These are phyloP conservation scores for Luffa acutangula DNA, from an alignment of 306 rosid genomes.

Conservation along the genomic window DNA sequence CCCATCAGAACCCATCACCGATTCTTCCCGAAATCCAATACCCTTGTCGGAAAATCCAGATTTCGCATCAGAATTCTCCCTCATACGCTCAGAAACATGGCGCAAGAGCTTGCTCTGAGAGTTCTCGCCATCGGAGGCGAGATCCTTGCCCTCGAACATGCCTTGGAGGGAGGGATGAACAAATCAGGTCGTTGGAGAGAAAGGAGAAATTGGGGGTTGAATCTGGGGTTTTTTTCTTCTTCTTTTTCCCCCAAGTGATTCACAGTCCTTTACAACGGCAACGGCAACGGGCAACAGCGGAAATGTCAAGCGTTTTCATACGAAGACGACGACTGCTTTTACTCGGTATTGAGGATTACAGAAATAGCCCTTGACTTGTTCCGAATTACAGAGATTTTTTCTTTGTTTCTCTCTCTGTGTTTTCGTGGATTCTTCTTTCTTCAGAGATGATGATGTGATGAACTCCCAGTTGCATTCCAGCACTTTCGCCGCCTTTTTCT, in stretches of 20 bases:
- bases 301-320: slow-evolving; percentile 6
- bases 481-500: slow-evolving; percentile 4
- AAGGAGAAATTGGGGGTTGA: background rate
- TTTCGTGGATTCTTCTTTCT: background rate
- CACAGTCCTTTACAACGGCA: background rate
- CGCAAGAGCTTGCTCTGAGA: slow-evolving; percentile 66
- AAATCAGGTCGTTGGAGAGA: background rate
- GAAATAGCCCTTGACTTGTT: slow-evolving; percentile 9
- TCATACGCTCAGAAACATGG: slow-evolving; percentile 30
- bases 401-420: background rate
- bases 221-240: background rate
- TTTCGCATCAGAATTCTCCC: slow-evolving; percentile 29
- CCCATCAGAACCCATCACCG: slow-evolving; percentile 27
- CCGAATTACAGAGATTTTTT: background rate
- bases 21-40: slow-evolving; percentile 32
- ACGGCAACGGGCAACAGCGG: background rate
- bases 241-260: background rate
- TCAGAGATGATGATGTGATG: background rate
- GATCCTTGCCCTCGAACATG: slow-evolving; percentile 62
- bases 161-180: background rate
- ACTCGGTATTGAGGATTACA: background rate
- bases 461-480: background rate
- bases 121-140: slow-evolving; percentile 57
- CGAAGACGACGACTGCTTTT: background rate
- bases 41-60: slow-evolving; percentile 27